phyloP scores from a whole-genome alignment of 805 yeast species.

The Ogataea ramenticola region DNA sequence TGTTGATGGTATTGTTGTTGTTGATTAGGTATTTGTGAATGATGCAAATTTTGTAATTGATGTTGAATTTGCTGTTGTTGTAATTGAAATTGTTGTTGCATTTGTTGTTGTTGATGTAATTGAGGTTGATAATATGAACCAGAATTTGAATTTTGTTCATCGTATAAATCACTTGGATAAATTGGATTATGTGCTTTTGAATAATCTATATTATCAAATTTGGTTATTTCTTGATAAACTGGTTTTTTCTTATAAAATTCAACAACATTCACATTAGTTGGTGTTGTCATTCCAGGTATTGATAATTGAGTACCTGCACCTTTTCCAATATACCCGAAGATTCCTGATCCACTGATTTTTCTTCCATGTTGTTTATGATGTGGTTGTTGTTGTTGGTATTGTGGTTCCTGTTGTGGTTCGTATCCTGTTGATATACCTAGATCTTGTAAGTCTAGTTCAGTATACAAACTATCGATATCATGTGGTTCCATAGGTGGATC shows the following conservation, averaged over 20 bases:
- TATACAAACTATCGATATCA: slow-evolving; percentile 43
- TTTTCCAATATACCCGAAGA: slow-evolving; percentile 57
- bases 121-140: not conserved
- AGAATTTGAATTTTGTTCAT: no score
- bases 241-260: slow-evolving; percentile 21
- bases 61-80: slow-evolving; percentile 10
- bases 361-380: slow-evolving; percentile 39
- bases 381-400: slow-evolving; percentile 4
- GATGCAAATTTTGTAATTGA: not conserved
- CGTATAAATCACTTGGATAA: slow-evolving; percentile 15
- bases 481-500: slow-evolving; percentile 21
- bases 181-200: slow-evolving; percentile 6
- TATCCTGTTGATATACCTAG: slow-evolving; percentile 45
- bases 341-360: slow-evolving; percentile 71
- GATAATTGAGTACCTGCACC: slow-evolving; percentile 55
- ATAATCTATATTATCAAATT: slow-evolving; percentile 24
- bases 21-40: not conserved
- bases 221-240: slow-evolving; percentile 27
- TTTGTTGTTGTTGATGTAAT: slow-evolving; percentile 14
- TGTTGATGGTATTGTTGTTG: slow-evolving; percentile 1
- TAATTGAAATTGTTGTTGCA: slow-evolving; percentile 21
- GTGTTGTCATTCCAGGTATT: slow-evolving; percentile 39
- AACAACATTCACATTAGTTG: slow-evolving; percentile 12
- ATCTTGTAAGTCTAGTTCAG: slow-evolving; percentile 51
- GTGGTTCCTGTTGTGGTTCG: slow-evolving; percentile 13